Conservation (phyloP, 768 basidiomycete genomes). For the Chalciporus chontae region DNA sequence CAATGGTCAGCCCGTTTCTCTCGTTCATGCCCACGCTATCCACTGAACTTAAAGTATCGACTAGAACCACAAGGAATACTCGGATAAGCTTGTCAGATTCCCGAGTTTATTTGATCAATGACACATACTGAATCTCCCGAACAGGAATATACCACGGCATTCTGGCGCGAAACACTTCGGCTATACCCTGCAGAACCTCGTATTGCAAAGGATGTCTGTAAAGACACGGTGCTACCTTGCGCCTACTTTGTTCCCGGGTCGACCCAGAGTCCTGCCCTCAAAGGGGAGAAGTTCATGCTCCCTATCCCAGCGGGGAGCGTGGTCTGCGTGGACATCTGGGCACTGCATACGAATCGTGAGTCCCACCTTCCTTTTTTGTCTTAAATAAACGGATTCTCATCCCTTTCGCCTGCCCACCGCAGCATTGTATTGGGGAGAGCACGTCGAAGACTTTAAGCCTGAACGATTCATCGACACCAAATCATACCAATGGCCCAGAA, state of each 20-base stretch:
- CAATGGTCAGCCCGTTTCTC: constrained; percentile 25
- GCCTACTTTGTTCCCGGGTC: constrained; percentile 31
- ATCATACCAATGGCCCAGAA: constrained; percentile 48
- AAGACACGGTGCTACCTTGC: constrained; percentile 35
- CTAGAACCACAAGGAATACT: constrained; percentile 39
- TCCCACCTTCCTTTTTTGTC: not conserved
- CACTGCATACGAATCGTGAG: constrained; percentile 45
- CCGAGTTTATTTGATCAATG: not conserved
- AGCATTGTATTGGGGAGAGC: constrained; percentile 51
- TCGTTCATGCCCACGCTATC: not conserved
- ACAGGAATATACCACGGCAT: constrained; percentile 42
- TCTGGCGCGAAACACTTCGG: constrained; percentile 46
- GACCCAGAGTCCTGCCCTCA: constrained; percentile 2
- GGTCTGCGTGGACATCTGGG: constrained; percentile 40
- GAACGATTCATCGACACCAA: constrained; percentile 50
- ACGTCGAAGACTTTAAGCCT: constrained; percentile 44
- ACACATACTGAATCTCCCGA: not conserved
- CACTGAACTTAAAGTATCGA: not conserved
- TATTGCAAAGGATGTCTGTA: constrained; percentile 31
- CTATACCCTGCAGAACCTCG: constrained; percentile 37
- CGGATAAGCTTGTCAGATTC: constrained; percentile 34
- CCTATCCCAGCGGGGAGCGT: constrained; percentile 38
- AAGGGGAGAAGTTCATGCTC: constrained; percentile 34
- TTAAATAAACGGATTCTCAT: too few relatives aligned
- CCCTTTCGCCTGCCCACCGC: not conserved